Base-by-base conservation (phyloP, 2,329 filamentous ascomycete species). In the Beauveria brongniartii region DNA sequence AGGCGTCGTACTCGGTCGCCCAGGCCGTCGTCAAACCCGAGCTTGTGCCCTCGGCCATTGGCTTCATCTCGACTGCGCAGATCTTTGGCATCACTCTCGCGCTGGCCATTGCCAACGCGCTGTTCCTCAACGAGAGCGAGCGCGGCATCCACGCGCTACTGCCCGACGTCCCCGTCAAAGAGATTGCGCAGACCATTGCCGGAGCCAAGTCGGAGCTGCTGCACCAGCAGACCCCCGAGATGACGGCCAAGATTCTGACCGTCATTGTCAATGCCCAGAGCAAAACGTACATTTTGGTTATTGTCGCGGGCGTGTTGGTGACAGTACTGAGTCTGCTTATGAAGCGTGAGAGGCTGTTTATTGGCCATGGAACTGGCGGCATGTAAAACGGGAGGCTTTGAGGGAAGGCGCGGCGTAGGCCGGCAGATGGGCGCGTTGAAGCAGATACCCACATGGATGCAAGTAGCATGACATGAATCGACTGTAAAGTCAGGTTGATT, bases 1-100 rank as follows among this genome's bases (percentile, higher is more conserved):
- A 76, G 62, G 69, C 72, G 0, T 63, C 65, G 7, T 76, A 72
- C 62, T 67, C 73, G 0, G 69, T 76, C n/a, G 72, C 69, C 1
- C 73, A 73, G 54, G 67, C 68, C 2, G 70, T 68, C 12, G 72
- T 73, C 8, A 53, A 64, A 2, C 65, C 69, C 7, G 52, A 64
- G 1, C 64, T 71, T 9, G 65, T 73, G 5, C 61, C 70, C 2
- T 60, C 66, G 8, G 69, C 70, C 5, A 69, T 76, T 30, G 70
- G 73, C 7, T 74, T 73, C 65, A 73, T 75, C 54, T 71, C 68
- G 20, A 63, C 70, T 10, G 68, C 66, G 2, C 72, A 75, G 63
- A 65, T 74, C 18, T 62, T 64, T 10, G 71, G 72, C 40, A 67
- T 69, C 24, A 70, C 71, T 9, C 65, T 75, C 48, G 66, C 68